These are phyloP conservation scores for Zangia roseola DNA, from an alignment of 768 basidiomycete genomes.

Conservation along the genomic window DNA sequence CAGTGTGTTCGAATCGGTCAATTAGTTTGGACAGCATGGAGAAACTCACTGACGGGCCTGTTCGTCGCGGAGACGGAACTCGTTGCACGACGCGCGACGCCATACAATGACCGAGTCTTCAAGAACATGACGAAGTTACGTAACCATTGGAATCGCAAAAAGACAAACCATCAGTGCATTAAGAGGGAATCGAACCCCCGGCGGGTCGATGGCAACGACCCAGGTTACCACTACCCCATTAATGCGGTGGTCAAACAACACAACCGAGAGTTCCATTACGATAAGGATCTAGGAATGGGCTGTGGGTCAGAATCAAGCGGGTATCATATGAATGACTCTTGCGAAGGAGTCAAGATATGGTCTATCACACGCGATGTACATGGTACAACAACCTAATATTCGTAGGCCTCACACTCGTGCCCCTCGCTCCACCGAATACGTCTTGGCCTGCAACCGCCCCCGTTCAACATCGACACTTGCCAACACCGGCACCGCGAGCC, in stretches of 20 bases:
- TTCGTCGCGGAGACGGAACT: background rate
- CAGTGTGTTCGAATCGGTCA: background rate
- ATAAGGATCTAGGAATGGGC: no score
- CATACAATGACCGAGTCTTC: constrained; percentile 1
- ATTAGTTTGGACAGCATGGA: background rate
- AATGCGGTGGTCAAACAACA: constrained; percentile 41
- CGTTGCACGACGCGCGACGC: background rate
- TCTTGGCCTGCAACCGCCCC: constrained; percentile 54
- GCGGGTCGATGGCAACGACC: constrained; percentile 79
- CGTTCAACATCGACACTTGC: constrained; percentile 63
- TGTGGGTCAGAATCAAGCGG: no score
- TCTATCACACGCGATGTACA: no score
- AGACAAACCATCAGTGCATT: constrained; percentile 49
- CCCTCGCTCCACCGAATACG: constrained; percentile 24
- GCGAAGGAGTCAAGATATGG: no score
- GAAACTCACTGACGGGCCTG: constrained; percentile 16
- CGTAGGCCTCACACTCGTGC: no score
- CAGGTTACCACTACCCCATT: constrained; percentile 69
- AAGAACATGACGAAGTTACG: background rate
- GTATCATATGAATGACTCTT: no score
- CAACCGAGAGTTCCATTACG: no score
- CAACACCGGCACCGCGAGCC: constrained; percentile 77
- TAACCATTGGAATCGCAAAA: background rate
- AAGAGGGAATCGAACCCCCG: constrained; percentile 88
- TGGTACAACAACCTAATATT: no score